Evolutionary conservation across 2,329 filamentous ascomycete genomes (phyloP), one percentile per base, ranked within the genome.

Genomic region (Sarocladiaceae sp.): DNA sequence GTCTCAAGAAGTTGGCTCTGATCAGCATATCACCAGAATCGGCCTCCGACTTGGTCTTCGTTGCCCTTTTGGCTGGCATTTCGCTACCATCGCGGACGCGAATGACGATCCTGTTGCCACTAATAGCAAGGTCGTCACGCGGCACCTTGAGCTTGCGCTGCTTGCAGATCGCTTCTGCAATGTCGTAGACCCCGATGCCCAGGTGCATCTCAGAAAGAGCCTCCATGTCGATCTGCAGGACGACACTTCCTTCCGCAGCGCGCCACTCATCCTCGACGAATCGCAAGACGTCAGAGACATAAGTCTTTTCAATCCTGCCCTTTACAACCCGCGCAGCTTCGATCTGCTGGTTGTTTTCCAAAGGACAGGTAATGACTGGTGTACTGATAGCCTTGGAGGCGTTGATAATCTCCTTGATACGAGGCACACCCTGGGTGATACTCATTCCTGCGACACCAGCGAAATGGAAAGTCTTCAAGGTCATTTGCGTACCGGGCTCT

Each of bases 361-460:
- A 73, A 4, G 87, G 83, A 57, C 93, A 97, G 5, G 79, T 82
- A 53, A 98, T 95, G 59, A 98, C 85, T 0, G 93, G 93, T 1
- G 93, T 98, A 62, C 86, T 94, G 65, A 98, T 98, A 41, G 74
- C 72, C 62, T 89, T 95, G 7, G 89, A 95, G 5, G 93, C 93
- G 67, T 98, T 98, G 80, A 98, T 98, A 54, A 98, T 98, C 73
- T 98, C 93, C 69, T 98, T 98, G 72, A 98, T 98, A 82, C 93
- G 91, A 1, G 93, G 93, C 6, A 98, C 93, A 86, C 93, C 93
- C 60, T 96, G 88, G 0, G 93, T 98, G 60, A 98, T 95, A 76
- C 88, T 95, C 93, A 98, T 97, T 63, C 91, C 91, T 33, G 93
- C 93, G 51, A 98, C 93, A 85, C 93, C 93, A 60, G 93, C 93